A percentile compares a stretch with the other conserved stretches of the same genome.
Evolutionary conservation across 805 yeast genomes (phyloP).

Genomic region (Kuraishia ogatae): DNA sequence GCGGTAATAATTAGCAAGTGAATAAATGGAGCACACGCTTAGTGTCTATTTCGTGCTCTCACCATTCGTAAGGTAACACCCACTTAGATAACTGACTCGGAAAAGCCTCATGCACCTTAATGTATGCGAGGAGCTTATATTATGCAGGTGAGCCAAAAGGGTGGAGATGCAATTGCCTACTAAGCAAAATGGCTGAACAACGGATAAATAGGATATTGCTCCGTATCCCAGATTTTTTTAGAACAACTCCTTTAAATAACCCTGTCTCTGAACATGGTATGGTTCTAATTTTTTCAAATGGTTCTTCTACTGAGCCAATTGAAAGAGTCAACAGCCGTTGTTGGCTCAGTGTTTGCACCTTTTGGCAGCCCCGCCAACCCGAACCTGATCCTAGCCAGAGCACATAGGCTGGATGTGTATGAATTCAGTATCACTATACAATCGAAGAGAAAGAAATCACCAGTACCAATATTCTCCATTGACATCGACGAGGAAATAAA

Average conservation of each 20-base stretch:
- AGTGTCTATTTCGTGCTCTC: too few species aligned
- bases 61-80: too few species aligned
- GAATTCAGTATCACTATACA: background rate
- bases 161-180: background rate
- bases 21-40: too few species aligned
- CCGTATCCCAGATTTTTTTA: too few species aligned
- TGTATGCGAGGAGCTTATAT: background rate
- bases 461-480: background rate
- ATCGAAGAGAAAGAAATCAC: background rate
- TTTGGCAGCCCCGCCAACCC: background rate
- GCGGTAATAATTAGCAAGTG: too few species aligned
- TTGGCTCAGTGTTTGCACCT: background rate
- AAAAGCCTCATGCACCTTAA: background rate
- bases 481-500: background rate
- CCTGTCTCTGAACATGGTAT: background rate
- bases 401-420: background rate
- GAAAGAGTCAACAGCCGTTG: background rate
- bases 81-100: background rate
- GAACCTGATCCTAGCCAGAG: background rate
- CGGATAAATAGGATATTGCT: too few species aligned
- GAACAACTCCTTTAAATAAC: background rate
- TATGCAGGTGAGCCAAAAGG: background rate
- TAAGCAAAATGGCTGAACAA: background rate
- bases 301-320: background rate
- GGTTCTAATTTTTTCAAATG: background rate